Percentiles rank a stretch among this genome's conserved stretches.
phyloP scores from a whole-genome alignment of 2,329 filamentous ascomycete genomes.

The Aspergillus clavatus region DNA sequence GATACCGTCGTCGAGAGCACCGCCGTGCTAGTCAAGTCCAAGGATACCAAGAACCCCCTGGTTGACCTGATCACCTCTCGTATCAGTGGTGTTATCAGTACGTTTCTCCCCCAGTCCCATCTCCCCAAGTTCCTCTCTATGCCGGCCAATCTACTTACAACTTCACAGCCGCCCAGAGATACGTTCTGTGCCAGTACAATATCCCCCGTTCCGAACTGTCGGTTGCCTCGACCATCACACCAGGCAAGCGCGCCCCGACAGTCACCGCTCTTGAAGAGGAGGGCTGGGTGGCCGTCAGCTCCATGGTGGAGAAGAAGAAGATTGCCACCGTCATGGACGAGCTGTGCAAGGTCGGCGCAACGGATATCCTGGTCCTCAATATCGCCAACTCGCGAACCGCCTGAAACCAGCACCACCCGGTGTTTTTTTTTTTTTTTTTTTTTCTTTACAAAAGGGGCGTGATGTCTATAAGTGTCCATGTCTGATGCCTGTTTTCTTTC shows the following conservation, averaged over 20 bases:
- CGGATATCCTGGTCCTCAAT: conserved; percentile 78
- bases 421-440: conserved; percentile 7
- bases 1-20: conserved; percentile 86
- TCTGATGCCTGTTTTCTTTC: no score
- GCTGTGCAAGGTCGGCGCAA: conserved; percentile 68
- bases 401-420: conserved; percentile 13
- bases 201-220: conserved; percentile 66
- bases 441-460: no score
- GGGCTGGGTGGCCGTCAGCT: conserved; percentile 89
- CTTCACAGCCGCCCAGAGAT: conserved; percentile 70
- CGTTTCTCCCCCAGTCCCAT: conserved; percentile 27
- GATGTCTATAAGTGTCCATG: no score
- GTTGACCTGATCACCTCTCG: conserved; percentile 80
- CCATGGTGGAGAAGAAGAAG: conserved; percentile 86
- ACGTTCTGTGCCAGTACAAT: conserved; percentile 95
- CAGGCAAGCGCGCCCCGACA: conserved; percentile 88
- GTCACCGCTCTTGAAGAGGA: conserved; percentile 83
- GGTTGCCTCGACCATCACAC: conserved; percentile 71
- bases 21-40: conserved; percentile 88
- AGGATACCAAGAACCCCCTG: conserved; percentile 71
- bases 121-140: no score
- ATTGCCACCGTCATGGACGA: conserved; percentile 86
- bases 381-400: conserved; percentile 71
- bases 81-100: conserved; percentile 87
- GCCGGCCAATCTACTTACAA: no score